Percentiles rank a stretch among this genome's conserved stretches.
phyloP scores from a whole-genome alignment of 2,329 filamentous ascomycete species.

The Fusarium avenaceum region DNA sequence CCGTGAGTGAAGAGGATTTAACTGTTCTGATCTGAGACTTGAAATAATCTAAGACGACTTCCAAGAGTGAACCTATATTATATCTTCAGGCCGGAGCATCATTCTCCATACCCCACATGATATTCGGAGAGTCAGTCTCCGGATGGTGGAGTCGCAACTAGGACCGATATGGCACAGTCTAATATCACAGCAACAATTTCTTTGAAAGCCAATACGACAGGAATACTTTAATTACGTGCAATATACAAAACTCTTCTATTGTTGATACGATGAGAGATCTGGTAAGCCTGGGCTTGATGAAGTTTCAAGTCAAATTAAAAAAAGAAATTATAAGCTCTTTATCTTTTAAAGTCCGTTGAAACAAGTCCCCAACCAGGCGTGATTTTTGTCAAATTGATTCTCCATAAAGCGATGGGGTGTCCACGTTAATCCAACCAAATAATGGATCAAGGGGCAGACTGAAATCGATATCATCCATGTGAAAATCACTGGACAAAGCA shows the following conservation, averaged over 20 bases:
- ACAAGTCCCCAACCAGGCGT: background rate
- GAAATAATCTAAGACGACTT: background rate
- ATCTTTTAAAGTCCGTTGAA: accelerated
- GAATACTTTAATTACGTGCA: too few species aligned
- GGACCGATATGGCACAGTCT: background rate
- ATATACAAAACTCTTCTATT: too few species aligned
- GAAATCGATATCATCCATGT: background rate
- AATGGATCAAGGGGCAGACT: constrained; percentile 6
- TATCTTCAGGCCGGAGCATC: background rate
- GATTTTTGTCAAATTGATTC: background rate
- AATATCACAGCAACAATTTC: too few species aligned
- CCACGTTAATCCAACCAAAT: constrained; percentile 24
- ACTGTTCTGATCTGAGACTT: background rate
- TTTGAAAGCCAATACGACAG: too few species aligned
- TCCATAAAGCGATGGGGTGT: background rate
- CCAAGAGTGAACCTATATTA: background rate
- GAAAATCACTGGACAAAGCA: background rate
- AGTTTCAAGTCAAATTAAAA: too few species aligned
- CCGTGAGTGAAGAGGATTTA: too few species aligned
- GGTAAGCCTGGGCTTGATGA: too few species aligned
- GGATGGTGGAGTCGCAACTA: background rate
- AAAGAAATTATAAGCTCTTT: too few species aligned
- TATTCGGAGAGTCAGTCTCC: constrained; percentile 1
- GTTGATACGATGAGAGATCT: too few species aligned
- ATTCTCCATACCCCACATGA: background rate